A percentile compares a stretch with the other conserved stretches of the same genome.
Evolutionary conservation across 257 asterid genomes (phyloP).

Genomic region (Oldenlandia corymbosa): DNA sequence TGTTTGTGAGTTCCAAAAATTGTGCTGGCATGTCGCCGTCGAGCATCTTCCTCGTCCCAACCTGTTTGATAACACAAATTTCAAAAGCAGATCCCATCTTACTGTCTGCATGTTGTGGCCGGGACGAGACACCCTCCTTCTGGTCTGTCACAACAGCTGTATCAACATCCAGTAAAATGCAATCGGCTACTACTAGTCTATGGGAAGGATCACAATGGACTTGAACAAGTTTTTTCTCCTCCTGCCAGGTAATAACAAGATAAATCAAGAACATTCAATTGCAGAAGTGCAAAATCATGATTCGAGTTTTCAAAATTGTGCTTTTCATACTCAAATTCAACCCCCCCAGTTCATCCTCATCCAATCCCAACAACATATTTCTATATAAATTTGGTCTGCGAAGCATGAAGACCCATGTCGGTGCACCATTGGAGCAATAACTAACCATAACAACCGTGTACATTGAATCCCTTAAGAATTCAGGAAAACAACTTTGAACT

Average conservation of each 20-base stretch:
- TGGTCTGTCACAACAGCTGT: conserved; percentile 90
- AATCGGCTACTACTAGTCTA: conserved; percentile 93
- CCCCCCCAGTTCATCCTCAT: neutral
- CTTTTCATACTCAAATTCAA: neutral
- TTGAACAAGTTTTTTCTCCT: conserved; percentile 73
- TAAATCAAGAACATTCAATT: conserved; percentile 3
- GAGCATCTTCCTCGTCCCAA: conserved; percentile 50
- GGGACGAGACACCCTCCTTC: conserved; percentile 80
- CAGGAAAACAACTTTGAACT: no score
- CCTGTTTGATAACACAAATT: conserved; percentile 33
- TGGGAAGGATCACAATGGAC: conserved; percentile 87
- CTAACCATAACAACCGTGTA: neutral
- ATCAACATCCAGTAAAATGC: conserved; percentile 78
- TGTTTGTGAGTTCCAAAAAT: conserved; percentile 84
- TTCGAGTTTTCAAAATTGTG: neutral
- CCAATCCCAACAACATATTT: neutral
- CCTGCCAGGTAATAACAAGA: conserved; percentile 45
- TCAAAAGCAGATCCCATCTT: neutral
- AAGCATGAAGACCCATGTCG: neutral
- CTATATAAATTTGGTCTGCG: no score
- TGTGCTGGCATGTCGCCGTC: conserved; percentile 92
- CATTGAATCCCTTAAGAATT: no score
- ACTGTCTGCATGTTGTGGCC: conserved; percentile 72
- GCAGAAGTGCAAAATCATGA: neutral
- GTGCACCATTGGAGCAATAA: neutral